Base-by-base conservation (phyloP, 2,329 filamentous ascomycete species). In the Clonostachys solani region DNA sequence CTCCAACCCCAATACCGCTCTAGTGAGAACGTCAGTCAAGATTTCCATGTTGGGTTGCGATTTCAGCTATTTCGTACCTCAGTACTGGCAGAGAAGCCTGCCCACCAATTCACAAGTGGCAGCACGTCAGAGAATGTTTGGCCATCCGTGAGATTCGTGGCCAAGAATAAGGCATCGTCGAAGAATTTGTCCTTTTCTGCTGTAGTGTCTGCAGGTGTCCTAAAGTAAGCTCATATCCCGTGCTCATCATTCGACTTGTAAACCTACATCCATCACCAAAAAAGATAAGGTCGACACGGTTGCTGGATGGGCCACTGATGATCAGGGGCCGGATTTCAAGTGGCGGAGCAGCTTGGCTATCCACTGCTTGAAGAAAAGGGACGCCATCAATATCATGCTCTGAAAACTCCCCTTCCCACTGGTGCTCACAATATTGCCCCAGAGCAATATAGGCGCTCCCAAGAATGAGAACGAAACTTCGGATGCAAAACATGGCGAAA, bases 111-210 rank as follows among this genome's bases (percentile, higher is more conserved):
- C 53, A 62, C 51, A 33, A 60, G 9, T 2, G 58, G 58, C 12
- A 62, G 50, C 9, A 61, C 57, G 29, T 61, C 57, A 17, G 53
- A 51, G 33, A 60, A 62, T 3, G 60, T 62, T 40, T 62, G 60
- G 4, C 60, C 60, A 23, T 56, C 53, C 5, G 60, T 62, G 19
- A 61, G 46, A 37, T 61, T 56, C 29, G 44, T 52, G 13, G 59
- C 57, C 29, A 58, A 54, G 43, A 52, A 52, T 48, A 60, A 35
- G 15, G 60, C 58, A 51, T 62, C 60, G 23, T 53, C 52, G 45
- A 61, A 58, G 52, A 61, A 62, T 48, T 62, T 62, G 49, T 59
- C 59, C 45, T 58, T 61, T 49, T 62, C 58, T 9, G 52, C 55
- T 43, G 57, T 52, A 6, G 59, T 61, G 43, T 62, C 59, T 61